These are phyloP conservation scores for Biscogniauxia mediterranea DNA, from an alignment of 2,329 filamentous ascomycete species.

Conservation along the genomic window DNA sequence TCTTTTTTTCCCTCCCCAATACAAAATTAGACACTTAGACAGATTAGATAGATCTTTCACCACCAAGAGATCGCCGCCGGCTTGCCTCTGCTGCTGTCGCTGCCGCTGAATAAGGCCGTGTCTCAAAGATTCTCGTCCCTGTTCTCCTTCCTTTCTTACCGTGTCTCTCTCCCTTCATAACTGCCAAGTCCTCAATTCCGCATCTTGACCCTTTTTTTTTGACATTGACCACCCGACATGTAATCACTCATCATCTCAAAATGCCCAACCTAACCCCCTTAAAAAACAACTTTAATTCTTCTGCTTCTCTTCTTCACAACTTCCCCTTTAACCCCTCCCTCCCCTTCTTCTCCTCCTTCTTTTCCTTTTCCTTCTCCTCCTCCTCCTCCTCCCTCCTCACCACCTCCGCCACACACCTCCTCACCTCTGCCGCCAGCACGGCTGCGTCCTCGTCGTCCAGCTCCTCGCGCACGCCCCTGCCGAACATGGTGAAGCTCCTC, in stretches of 20 bases:
- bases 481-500: conserved; percentile 81
- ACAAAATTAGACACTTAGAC: conserved; percentile 1
- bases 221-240: too few relatives aligned
- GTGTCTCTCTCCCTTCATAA: too few relatives aligned
- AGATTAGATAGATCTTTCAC: conserved; percentile 5
- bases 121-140: not conserved
- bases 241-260: too few relatives aligned
- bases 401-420: conserved; percentile 48
- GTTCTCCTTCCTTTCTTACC: not conserved
- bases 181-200: too few relatives aligned
- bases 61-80: conserved; percentile 5
- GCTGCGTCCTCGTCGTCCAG: conserved; percentile 73
- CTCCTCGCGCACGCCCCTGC: conserved; percentile 68
- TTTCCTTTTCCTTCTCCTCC: conserved; percentile 37
- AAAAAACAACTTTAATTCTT: too few relatives aligned
- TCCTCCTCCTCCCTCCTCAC: conserved; percentile 46
- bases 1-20: not conserved
- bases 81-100: not conserved
- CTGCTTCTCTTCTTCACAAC: not conserved
- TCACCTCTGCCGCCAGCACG: conserved; percentile 54
- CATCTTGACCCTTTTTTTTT: too few relatives aligned
- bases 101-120: not conserved
- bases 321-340: conserved; percentile 12
- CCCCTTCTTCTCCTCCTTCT: conserved; percentile 43
- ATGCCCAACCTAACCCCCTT: too few relatives aligned